These are phyloP conservation scores for Gastrodia elata DNA, from an alignment of 106 monocot species.

Conservation along the genomic window DNA sequence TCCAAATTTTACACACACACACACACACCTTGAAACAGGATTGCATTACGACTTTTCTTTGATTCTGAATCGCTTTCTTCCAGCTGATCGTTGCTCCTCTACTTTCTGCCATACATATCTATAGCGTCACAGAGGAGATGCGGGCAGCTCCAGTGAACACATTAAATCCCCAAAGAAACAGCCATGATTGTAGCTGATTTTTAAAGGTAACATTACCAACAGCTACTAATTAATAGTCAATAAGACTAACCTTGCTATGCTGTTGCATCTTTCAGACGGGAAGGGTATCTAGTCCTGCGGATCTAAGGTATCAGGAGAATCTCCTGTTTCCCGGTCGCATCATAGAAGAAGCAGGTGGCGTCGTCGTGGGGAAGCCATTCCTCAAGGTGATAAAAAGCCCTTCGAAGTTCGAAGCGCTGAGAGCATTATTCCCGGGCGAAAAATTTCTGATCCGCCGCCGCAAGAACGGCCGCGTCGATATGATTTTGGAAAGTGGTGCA, in stretches of 20 bases:
- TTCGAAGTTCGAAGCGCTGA: conserved; percentile 34
- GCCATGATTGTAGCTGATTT: conserved; percentile 92
- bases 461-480: conserved; percentile 25
- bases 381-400: conserved; percentile 41
- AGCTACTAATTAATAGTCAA: not conserved
- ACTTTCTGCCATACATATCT: conserved; percentile 70
- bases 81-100: conserved; percentile 82
- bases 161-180: conserved; percentile 82
- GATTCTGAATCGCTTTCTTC: conserved; percentile 14
- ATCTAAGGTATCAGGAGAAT: conserved; percentile 72
- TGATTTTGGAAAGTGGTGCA: conserved; percentile 70
- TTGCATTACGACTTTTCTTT: not conserved
- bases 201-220: conserved; percentile 31
- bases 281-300: conserved; percentile 62
- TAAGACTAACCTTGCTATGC: not conserved
- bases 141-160: conserved; percentile 84
- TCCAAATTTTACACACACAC: too few relatives aligned
- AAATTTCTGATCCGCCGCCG: conserved; percentile 57
- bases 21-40: too few relatives aligned
- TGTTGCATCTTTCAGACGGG: conserved; percentile 44
- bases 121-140: conserved; percentile 86
- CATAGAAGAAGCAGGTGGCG: conserved; percentile 77
- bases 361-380: conserved; percentile 65
- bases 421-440: conserved; percentile 41
- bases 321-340: conserved; percentile 67